Conservation (phyloP, 73 alveolate species). For the Tetrahymena elliotti region DNA sequence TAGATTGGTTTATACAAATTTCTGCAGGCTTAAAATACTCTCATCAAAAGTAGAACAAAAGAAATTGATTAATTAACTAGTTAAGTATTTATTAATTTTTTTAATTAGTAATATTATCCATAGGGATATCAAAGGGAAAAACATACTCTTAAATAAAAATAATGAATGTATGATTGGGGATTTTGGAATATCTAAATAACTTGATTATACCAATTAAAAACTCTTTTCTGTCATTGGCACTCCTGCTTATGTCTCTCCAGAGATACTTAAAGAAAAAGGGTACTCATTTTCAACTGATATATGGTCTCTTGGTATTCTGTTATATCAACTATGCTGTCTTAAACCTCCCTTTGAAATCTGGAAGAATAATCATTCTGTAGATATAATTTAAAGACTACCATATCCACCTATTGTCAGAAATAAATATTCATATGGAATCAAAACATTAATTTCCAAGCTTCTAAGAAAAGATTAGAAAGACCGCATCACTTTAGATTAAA, state of each 20-base stretch:
- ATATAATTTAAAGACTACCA: too few relatives aligned
- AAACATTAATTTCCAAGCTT: not conserved
- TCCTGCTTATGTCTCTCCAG: slow-evolving; percentile 66
- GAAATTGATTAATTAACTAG: too few relatives aligned
- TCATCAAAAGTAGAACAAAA: not conserved
- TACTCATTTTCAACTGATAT: slow-evolving; percentile 22
- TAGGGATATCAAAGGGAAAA: not conserved
- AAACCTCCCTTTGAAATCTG: slow-evolving; percentile 58
- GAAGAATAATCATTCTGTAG: slow-evolving; percentile 32
- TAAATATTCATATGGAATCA: not conserved
- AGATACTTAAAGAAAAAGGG: slow-evolving; percentile 32
- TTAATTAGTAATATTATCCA: not conserved
- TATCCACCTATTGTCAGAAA: not conserved
- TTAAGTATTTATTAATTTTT: too few relatives aligned
- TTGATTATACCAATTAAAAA: not conserved
- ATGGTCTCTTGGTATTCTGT: slow-evolving; percentile 43
- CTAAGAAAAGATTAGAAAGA: not conserved
- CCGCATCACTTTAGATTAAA: not conserved
- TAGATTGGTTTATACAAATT: not conserved
- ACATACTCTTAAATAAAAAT: not conserved
- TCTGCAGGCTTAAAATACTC: not conserved
- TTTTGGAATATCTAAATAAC: not conserved
- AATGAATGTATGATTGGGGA: not conserved
- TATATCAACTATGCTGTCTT: slow-evolving; percentile 59
- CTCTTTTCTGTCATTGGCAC: slow-evolving; percentile 43